These are phyloP conservation scores for Curvularia lunata DNA, from an alignment of 2,329 filamentous ascomycete genomes.

Conservation along the genomic window DNA sequence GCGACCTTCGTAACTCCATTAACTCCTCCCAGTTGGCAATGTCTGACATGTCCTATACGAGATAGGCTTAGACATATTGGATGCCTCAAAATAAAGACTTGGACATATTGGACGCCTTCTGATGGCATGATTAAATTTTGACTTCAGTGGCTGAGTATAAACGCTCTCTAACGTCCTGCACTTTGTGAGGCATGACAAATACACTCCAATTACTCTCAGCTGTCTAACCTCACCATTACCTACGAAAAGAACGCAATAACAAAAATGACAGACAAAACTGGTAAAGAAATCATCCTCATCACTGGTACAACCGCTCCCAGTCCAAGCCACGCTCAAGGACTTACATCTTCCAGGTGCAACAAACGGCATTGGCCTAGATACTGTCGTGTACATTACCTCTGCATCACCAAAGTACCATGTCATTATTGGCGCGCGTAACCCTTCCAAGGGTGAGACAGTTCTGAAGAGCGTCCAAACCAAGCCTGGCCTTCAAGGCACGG, in stretches of 20 bases:
- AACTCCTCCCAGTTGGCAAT: background rate
- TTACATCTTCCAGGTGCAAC: slow-evolving; percentile 37
- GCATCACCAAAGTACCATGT: slow-evolving; percentile 44
- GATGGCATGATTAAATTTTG: background rate
- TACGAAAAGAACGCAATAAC: no score
- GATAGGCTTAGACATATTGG: background rate
- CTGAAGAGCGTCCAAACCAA: slow-evolving; percentile 37
- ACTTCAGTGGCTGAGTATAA: background rate
- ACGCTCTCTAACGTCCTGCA: background rate
- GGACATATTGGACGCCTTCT: background rate
- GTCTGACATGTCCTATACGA: background rate
- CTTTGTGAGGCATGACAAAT: background rate
- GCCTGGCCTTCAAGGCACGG: slow-evolving; percentile 34
- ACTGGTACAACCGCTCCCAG: slow-evolving; percentile 23
- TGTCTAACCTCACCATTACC: background rate
- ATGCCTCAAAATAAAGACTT: background rate
- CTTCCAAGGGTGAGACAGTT: slow-evolving; percentile 41
- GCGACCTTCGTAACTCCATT: no score
- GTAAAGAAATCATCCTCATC: slow-evolving; percentile 39
- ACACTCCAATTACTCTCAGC: no score
- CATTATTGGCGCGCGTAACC: slow-evolving; percentile 45
- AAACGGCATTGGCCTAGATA: slow-evolving; percentile 47
- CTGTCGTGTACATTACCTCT: slow-evolving; percentile 36
- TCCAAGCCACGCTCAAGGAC: background rate
- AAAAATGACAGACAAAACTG: slow-evolving; percentile 17